Evolutionary conservation across 768 basidiomycete species (phyloP), one percentile per base, ranked within the genome.

Genomic region (Psilocybe cubensis): DNA sequence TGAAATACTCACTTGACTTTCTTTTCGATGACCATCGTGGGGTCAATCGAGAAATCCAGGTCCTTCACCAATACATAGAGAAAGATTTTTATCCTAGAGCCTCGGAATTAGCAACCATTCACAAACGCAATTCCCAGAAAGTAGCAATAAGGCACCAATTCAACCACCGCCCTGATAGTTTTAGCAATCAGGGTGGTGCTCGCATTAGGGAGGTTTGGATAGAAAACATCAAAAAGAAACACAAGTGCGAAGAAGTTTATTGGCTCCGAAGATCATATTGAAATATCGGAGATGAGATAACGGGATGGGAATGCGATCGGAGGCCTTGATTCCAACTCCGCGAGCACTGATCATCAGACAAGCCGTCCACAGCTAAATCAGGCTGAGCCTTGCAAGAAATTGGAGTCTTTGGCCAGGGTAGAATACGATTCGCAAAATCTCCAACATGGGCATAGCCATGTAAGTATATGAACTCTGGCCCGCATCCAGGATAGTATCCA

Each of bases 21-120:
- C 75, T 86, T 86, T 75, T 87, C 83, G 62, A 86, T 81, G 62
- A 83, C 77, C 62, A 83, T 69, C 51, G 73, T 68, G 23, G 79
- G 75, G 64, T 83, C 81, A 20, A 80, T 73, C 45, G 76, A 69
- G 72, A 85, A 83, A 64, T 81, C 80, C 52, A 85, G 70, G 71
- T 86, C 84, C 63, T 79, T 78, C 45, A 87, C 49, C 46, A 87
- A 77, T 43, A 82, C 79, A 69, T 77, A 85, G 59, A 87, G 72
- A 64, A 87, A 85, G 33, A 82, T 76, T 68, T 87, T 87, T 69
- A 87, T 85, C 74, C 84, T 86, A 24, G 33, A 60, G 64, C 45
- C 66, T 67, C 61, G 64, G 47, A 56, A 59, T 55, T 55, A 58
- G 52, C 55, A 65, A 52, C 18, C 45, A 40, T 47, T 52, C n/a